A percentile compares a stretch with the other conserved stretches of the same genome.
These are phyloP conservation scores for Puccinia coronata DNA, from an alignment of 1,284 basidiomycete species.

Conservation along the genomic window DNA sequence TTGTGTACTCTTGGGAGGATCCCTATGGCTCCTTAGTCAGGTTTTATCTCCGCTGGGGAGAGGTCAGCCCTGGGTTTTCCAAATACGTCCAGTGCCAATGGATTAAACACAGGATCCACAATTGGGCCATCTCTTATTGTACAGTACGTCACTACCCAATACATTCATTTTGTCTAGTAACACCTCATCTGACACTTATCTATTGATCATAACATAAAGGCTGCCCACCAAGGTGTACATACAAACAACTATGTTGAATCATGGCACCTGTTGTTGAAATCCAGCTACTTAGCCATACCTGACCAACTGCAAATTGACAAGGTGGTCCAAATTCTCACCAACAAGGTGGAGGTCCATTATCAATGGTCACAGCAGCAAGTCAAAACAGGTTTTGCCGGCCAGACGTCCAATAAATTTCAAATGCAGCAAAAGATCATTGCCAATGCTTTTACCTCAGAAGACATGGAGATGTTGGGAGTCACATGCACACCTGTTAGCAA, in stretches of 20 bases:
- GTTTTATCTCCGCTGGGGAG: background rate
- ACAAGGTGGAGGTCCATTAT: background rate
- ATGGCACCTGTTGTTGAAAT: background rate
- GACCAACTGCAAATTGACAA: background rate
- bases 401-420: background rate
- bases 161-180: no score
- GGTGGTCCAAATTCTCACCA: background rate
- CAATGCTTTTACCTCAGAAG: background rate
- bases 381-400: background rate
- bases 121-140: background rate
- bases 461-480: background rate
- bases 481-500: background rate
- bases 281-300: background rate
- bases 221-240: background rate
- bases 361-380: background rate
- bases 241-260: constrained; percentile 2
- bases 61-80: background rate
- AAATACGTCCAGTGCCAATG: background rate
- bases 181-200: no score
- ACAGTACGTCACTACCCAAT: background rate
- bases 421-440: background rate
- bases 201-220: background rate
- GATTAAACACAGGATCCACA: background rate
- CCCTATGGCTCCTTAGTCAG: background rate
- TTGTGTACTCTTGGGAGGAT: background rate